phyloP scores from a whole-genome alignment of 2,329 filamentous ascomycete species.

The Cytospora piceae region DNA sequence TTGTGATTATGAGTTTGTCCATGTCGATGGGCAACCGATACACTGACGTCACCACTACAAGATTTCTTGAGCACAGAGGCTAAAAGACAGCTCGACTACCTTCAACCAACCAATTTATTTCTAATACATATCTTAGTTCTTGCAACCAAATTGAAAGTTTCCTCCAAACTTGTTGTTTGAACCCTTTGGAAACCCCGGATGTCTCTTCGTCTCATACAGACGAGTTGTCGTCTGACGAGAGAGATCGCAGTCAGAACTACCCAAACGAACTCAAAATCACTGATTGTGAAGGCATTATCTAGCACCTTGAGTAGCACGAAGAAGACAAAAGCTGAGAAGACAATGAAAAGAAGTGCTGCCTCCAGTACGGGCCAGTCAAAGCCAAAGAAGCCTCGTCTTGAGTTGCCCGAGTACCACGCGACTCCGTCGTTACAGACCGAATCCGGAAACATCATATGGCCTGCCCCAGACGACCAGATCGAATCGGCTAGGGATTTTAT shows the following conservation, averaged over 20 bases:
- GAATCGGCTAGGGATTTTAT: conserved; percentile 60
- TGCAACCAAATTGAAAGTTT: not conserved
- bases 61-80: not conserved
- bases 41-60: conserved; percentile 21
- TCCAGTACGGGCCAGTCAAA: conserved; percentile 13
- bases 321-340: not conserved
- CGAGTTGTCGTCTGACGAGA: not conserved
- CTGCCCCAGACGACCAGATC: conserved; percentile 60
- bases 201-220: not conserved
- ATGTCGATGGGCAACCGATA: no score
- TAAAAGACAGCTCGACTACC: not conserved
- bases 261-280: not conserved
- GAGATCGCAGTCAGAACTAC: not conserved
- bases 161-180: not conserved
- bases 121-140: not conserved
- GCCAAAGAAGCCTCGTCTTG: conserved; percentile 36
- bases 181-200: not conserved
- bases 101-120: not conserved
- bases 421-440: conserved; percentile 47
- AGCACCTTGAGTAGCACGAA: not conserved
- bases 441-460: conserved; percentile 60
- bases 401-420: conserved; percentile 49
- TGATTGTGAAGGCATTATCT: not conserved
- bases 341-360: conserved; percentile 25
- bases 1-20: not conserved